A percentile compares a stretch with the other conserved stretches of the same genome.
These are phyloP conservation scores for Mortierella sp. DNA, from an alignment of 371 early-diverging fungal species.

Conservation along the genomic window DNA sequence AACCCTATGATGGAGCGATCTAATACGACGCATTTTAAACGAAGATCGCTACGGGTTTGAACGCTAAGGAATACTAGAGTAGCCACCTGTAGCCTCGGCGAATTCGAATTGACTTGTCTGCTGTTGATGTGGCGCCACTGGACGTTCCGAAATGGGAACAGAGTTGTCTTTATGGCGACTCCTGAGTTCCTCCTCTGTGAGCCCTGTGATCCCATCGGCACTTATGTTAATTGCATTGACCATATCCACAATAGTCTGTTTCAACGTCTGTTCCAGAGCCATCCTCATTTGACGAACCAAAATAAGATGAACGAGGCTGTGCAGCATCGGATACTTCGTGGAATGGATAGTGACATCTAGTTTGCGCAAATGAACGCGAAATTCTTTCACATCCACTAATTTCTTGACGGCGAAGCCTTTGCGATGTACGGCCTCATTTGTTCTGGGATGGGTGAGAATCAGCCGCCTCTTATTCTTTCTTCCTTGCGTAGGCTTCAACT, in stretches of 20 bases:
- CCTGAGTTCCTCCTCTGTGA: constrained; percentile 15
- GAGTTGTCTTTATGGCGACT: constrained; percentile 1
- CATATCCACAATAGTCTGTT: constrained; percentile 15
- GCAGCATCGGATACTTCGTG: constrained; percentile 33
- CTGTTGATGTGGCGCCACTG: neutral
- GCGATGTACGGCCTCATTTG: neutral
- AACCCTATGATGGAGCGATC: neutral
- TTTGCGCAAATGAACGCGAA: constrained; percentile 19
- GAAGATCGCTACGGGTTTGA: neutral
- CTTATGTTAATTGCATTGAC: constrained; percentile 20
- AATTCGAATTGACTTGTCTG: neutral
- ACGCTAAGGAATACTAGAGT: constrained; percentile 2
- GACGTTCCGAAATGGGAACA: neutral
- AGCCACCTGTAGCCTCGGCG: neutral
- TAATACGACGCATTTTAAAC: neutral
- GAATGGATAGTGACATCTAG: constrained; percentile 21
- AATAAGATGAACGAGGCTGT: constrained; percentile 10
- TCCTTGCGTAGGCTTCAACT: neutral
- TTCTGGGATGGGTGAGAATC: neutral
- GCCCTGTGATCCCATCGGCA: constrained; percentile 23
- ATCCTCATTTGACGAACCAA: constrained; percentile 25
- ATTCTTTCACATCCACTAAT: constrained; percentile 28
- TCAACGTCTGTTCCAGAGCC: constrained; percentile 27
- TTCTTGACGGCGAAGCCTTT: neutral
- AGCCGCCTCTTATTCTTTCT: neutral